Percentiles rank a stretch among this genome's conserved stretches.
Evolutionary conservation across 768 basidiomycete species (phyloP).

Genomic region (Tylopilus plumbeoviolaceoides): DNA sequence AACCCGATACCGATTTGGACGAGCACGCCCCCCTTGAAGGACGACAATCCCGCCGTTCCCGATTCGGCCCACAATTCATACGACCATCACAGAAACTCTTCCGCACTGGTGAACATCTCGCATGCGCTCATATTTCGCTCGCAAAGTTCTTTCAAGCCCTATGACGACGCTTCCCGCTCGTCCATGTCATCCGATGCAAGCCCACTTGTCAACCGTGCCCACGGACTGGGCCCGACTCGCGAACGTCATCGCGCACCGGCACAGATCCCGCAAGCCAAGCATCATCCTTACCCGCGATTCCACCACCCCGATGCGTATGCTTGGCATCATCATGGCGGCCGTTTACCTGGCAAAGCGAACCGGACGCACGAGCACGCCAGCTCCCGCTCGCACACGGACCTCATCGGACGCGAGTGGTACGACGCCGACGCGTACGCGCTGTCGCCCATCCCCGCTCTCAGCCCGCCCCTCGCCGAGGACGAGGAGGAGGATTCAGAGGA

Average conservation of each 20-base stretch:
- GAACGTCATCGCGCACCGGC: neutral
- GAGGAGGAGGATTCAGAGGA: conserved; percentile 6
- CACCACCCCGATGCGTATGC: conserved; percentile 9
- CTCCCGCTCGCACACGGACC: conserved; percentile 10
- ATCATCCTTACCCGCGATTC: conserved; percentile 3
- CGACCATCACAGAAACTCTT: neutral
- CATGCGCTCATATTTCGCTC: conserved; percentile 23
- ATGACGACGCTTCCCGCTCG: conserved; percentile 6
- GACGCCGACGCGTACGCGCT: conserved; percentile 5
- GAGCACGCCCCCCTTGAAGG: conserved; percentile 19
- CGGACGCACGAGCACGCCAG: neutral
- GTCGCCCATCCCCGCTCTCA: conserved; percentile 16
- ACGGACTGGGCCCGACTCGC: neutral
- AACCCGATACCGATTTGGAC: conserved; percentile 19
- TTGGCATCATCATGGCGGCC: conserved; percentile 16
- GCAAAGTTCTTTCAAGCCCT: conserved; percentile 11
- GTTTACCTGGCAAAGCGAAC: conserved; percentile 16
- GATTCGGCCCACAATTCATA: neutral
- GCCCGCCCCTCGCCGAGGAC: conserved; percentile 12
- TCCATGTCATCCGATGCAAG: conserved; percentile 4
- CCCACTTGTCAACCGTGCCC: neutral
- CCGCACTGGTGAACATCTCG: conserved; percentile 6
- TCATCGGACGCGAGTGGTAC: conserved; percentile 11
- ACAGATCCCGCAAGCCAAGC: neutral
- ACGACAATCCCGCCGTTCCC: neutral